phyloP scores from a whole-genome alignment of 1,139 yeast genomes.

The Magnusiomyces tetraspermus region DNA sequence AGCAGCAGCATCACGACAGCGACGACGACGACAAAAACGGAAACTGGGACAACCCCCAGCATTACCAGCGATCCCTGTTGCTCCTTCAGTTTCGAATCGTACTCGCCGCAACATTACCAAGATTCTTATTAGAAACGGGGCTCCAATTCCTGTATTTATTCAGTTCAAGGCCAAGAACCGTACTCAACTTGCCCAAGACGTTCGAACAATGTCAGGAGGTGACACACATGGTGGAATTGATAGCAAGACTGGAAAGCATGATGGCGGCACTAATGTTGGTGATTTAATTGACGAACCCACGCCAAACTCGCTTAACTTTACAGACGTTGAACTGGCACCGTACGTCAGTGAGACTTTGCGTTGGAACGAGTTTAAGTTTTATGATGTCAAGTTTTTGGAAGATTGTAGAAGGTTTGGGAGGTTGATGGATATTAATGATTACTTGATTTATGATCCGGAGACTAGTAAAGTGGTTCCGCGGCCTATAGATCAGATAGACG shows the following conservation, averaged over 20 bases:
- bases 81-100: neutral
- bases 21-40: too few relatives aligned
- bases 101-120: neutral
- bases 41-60: too few relatives aligned
- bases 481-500: neutral
- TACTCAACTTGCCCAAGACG: neutral
- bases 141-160: neutral
- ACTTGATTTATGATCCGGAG: slow-evolving; percentile 1
- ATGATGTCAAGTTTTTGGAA: neutral
- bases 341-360: neutral
- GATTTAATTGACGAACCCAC: neutral
- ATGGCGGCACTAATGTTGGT: too few relatives aligned
- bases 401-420: neutral
- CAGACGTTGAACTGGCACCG: neutral
- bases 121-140: neutral
- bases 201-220: neutral
- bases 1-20: too few relatives aligned
- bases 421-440: neutral
- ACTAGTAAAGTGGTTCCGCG: neutral
- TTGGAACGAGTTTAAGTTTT: neutral
- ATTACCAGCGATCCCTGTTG: too few relatives aligned
- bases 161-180: neutral
- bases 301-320: neutral
- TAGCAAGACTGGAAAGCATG: too few relatives aligned
- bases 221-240: too few relatives aligned